phyloP scores from a whole-genome alignment of 176 grass and related monocot species.

The Triticum turgidum region DNA sequence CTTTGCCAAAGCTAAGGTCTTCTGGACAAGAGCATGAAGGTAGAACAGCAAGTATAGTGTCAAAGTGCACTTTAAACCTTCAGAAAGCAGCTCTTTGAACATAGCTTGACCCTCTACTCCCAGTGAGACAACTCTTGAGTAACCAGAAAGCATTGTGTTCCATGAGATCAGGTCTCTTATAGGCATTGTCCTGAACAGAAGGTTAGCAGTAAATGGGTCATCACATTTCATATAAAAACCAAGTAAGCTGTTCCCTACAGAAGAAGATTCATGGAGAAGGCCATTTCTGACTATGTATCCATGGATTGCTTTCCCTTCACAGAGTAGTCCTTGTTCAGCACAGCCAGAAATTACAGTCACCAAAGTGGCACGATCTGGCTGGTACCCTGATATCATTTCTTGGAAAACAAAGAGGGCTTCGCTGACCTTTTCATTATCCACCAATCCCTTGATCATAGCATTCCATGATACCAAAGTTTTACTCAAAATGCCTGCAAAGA shows the following conservation, averaged over 20 bases:
- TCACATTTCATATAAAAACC: conserved; percentile 62
- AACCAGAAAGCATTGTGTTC: conserved; percentile 80
- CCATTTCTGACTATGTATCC: conserved; percentile 47
- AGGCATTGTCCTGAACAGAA: conserved; percentile 63
- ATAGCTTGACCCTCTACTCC: conserved; percentile 36
- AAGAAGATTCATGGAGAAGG: conserved; percentile 23
- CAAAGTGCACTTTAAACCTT: conserved; percentile 41
- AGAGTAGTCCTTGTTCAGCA: conserved; percentile 48
- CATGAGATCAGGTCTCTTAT: conserved; percentile 71
- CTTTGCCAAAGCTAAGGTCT: conserved; percentile 64
- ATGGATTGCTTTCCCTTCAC: conserved; percentile 57
- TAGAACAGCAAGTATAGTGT: conserved; percentile 65
- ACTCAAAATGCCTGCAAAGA: conserved; percentile 43
- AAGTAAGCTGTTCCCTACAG: conserved; percentile 64
- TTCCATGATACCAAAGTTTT: conserved; percentile 78
- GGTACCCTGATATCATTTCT: conserved; percentile 46
- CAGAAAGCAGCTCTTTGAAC: conserved; percentile 54
- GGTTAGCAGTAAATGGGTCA: conserved; percentile 20
- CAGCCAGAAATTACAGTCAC: conserved; percentile 60
- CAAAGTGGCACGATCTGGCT: conserved; percentile 54
- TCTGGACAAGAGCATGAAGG: conserved; percentile 50
- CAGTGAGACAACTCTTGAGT: conserved; percentile 35
- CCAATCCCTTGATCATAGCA: conserved; percentile 67
- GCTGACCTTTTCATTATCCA: conserved; percentile 32
- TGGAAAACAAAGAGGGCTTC: conserved; percentile 40